Conservation (phyloP, 2,329 filamentous ascomycete genomes). For the Falciphora oryzae region DNA sequence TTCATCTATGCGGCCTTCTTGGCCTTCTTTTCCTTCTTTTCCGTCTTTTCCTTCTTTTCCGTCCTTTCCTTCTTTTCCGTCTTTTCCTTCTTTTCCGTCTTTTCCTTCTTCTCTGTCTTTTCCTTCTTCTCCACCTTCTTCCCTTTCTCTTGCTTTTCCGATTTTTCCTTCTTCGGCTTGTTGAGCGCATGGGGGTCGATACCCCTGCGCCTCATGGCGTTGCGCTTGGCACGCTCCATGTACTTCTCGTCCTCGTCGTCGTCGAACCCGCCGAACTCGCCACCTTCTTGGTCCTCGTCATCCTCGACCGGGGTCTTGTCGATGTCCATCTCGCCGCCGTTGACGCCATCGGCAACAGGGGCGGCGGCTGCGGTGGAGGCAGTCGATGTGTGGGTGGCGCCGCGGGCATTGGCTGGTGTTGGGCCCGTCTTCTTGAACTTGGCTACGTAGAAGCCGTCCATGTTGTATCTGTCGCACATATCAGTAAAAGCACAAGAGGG, state of each 20-base stretch:
- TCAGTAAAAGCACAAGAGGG: not conserved
- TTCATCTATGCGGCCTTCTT: not conserved
- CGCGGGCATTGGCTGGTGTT: constrained; percentile 53
- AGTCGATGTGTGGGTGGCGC: constrained; percentile 18
- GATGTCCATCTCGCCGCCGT: constrained; percentile 40
- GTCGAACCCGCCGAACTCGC: constrained; percentile 67
- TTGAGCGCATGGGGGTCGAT: constrained; percentile 61
- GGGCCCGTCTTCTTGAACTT: constrained; percentile 93
- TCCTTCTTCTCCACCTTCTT: constrained; percentile 8
- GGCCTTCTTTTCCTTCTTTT: not conserved
- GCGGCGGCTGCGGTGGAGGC: constrained; percentile 14
- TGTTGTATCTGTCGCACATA: constrained; percentile 28
- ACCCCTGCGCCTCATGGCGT: constrained; percentile 67
- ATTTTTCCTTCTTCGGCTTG: constrained; percentile 18
- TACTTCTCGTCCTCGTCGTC: constrained; percentile 66
- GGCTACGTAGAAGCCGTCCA: constrained; percentile 93
- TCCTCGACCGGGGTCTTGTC: constrained; percentile 60
- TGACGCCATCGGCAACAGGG: constrained; percentile 15
- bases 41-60: constrained; percentile 11
- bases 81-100: constrained; percentile 11
- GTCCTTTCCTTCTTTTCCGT: not conserved
- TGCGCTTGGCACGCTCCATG: constrained; percentile 68
- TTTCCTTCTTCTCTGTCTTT: constrained; percentile 7
- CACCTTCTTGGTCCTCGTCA: constrained; percentile 39
- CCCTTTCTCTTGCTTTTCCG: constrained; percentile 8